phyloP scores from a whole-genome alignment of 768 basidiomycete genomes.

The Leucosporidium creatinivorum region DNA sequence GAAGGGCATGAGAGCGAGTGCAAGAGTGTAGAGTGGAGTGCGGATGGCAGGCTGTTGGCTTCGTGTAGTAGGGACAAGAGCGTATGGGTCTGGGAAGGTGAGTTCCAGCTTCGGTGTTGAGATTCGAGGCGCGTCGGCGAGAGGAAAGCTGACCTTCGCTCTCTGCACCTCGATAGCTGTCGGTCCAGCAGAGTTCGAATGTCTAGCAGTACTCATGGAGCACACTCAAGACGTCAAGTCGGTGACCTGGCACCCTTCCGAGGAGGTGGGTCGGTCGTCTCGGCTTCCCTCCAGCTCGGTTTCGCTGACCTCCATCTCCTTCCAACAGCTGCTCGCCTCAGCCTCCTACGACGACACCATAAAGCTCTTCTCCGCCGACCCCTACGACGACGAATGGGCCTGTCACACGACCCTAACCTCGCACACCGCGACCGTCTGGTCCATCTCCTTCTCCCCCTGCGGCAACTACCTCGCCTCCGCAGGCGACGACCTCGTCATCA shows the following conservation, averaged over 20 bases:
- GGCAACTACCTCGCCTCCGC: slow-evolving; percentile 76
- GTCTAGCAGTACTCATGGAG: slow-evolving; percentile 90
- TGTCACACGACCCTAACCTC: slow-evolving; percentile 64
- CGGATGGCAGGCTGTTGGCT: slow-evolving; percentile 71
- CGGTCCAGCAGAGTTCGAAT: slow-evolving; percentile 94
- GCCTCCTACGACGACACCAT: slow-evolving; percentile 96
- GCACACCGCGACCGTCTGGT: slow-evolving; percentile 87
- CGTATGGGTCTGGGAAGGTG: slow-evolving; percentile 97
- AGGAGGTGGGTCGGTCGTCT: slow-evolving; percentile 59
- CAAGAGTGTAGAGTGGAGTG: slow-evolving; percentile 79
- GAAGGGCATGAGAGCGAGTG: slow-evolving; percentile 96
- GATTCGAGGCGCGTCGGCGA: too few relatives aligned
- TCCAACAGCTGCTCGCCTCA: slow-evolving; percentile 78
- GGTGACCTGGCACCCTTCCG: slow-evolving; percentile 87
- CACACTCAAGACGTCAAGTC: slow-evolving; percentile 94
- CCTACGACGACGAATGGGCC: slow-evolving; percentile 81
- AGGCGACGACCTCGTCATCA: slow-evolving; percentile 74
- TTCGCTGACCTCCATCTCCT: not conserved
- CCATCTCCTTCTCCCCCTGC: slow-evolving; percentile 66
- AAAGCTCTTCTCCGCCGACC: slow-evolving; percentile 86
- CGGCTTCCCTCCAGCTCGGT: not conserved
- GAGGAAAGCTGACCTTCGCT: not conserved
- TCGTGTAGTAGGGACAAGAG: slow-evolving; percentile 94
- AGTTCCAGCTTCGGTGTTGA: not conserved
- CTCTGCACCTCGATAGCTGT: slow-evolving; percentile 4